These are phyloP conservation scores for Linnemannia hyalina DNA, from an alignment of 192 early-diverging fungal species.

Conservation along the genomic window DNA sequence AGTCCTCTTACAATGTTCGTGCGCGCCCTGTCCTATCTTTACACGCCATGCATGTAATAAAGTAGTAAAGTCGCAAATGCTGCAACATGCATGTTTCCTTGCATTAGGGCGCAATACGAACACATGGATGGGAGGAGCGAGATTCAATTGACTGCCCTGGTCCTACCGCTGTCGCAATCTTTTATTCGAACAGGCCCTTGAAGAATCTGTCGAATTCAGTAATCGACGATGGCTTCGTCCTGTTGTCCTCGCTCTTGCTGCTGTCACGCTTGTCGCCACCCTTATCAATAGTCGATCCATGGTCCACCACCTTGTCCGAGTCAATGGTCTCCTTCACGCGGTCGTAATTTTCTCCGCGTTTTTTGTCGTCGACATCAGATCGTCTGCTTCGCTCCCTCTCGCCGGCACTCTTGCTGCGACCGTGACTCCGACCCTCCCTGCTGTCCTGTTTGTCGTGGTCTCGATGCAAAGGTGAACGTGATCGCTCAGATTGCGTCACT, in stretches of 20 bases:
- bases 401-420: neutral
- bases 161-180: neutral
- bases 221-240: neutral
- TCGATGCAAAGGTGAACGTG: neutral
- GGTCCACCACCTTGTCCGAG: neutral
- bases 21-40: neutral
- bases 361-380: neutral
- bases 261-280: neutral
- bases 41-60: neutral
- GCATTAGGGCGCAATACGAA: neutral
- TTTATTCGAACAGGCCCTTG: conserved; percentile 20
- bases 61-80: neutral
- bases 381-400: neutral
- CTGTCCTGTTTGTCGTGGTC: neutral
- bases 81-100: neutral
- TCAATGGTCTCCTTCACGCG: neutral
- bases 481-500: neutral
- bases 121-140: neutral
- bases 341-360: neutral
- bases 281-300: neutral
- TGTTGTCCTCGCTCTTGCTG: neutral
- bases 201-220: conserved; percentile 8
- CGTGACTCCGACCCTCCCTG: neutral
- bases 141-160: neutral
- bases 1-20: neutral